phyloP scores from a whole-genome alignment of 257 asterid species.

The Parsonsia alboflavescens region DNA sequence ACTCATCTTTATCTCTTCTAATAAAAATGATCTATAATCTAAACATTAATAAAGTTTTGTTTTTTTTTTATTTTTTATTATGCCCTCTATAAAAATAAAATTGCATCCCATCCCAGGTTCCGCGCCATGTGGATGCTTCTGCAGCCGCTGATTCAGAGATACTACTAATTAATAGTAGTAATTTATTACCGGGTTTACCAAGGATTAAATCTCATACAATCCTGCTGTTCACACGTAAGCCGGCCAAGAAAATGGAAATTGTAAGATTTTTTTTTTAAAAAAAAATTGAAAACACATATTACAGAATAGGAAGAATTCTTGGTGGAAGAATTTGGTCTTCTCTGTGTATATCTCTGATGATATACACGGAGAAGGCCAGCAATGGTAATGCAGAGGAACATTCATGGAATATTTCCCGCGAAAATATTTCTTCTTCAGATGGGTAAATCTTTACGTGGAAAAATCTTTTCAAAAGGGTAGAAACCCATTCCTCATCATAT shows the following conservation, averaged over 20 bases:
- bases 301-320: neutral
- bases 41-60: too few species aligned
- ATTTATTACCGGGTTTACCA: neutral
- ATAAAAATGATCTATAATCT: too few species aligned
- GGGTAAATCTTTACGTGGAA: neutral
- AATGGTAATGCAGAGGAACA: neutral
- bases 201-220: neutral
- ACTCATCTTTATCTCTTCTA: too few species aligned
- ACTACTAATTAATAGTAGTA: neutral
- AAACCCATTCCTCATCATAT: neutral
- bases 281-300: neutral
- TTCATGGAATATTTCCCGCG: slow-evolving; percentile 4
- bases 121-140: neutral
- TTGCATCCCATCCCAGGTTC: too few species aligned
- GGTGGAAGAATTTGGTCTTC: neutral
- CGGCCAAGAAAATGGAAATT: too few species aligned
- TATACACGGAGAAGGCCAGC: neutral
- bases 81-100: too few species aligned
- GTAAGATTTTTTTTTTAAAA: too few species aligned
- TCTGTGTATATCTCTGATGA: neutral
- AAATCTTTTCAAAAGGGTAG: neutral
- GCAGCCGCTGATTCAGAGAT: neutral
- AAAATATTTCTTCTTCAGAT: neutral
- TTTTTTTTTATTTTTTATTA: too few species aligned
- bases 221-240: neutral